These are phyloP conservation scores for Rugosomyces carneus DNA, from an alignment of 1,284 basidiomycete genomes.

Conservation along the genomic window DNA sequence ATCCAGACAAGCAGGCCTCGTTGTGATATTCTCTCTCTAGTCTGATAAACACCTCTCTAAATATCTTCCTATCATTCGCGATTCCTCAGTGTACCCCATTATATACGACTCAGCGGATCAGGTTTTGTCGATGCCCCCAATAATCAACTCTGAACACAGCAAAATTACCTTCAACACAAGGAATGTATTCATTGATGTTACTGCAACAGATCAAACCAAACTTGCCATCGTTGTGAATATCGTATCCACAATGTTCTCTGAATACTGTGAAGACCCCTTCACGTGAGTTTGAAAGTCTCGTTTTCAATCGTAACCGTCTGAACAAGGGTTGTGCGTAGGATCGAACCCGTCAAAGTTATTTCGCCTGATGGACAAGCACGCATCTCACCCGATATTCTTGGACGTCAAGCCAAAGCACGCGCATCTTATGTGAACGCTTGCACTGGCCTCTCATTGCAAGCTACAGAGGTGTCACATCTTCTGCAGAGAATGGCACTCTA, in stretches of 20 bases:
- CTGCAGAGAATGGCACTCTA: slow-evolving; percentile 73
- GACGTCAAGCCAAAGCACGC: slow-evolving; percentile 69
- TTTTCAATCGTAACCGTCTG: neutral
- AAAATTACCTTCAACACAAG: slow-evolving; percentile 94
- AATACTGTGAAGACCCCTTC: slow-evolving; percentile 91
- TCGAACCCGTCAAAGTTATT: slow-evolving; percentile 86
- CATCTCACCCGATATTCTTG: slow-evolving; percentile 79
- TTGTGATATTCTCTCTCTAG: slow-evolving; percentile 33
- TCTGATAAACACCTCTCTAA: slow-evolving; percentile 86
- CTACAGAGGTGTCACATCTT: slow-evolving; percentile 56
- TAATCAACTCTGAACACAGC: slow-evolving; percentile 96
- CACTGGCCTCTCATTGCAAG: slow-evolving; percentile 74
- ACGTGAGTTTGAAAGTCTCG: slow-evolving; percentile 48
- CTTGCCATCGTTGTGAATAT: slow-evolving; percentile 94
- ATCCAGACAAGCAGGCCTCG: neutral
- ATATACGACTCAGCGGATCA: slow-evolving; percentile 88
- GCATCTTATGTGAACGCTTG: slow-evolving; percentile 94
- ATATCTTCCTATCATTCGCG: slow-evolving; percentile 91
- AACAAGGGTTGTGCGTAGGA: slow-evolving; percentile 43
- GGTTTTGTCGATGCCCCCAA: slow-evolving; percentile 96
- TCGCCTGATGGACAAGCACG: slow-evolving; percentile 71
- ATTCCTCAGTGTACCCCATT: slow-evolving; percentile 95
- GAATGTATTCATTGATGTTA: slow-evolving; percentile 96
- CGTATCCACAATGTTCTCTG: slow-evolving; percentile 94
- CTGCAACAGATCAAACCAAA: slow-evolving; percentile 97